Evolutionary conservation across 1,139 yeast species (phyloP).

Genomic region (Yamadazyma buinensis): DNA sequence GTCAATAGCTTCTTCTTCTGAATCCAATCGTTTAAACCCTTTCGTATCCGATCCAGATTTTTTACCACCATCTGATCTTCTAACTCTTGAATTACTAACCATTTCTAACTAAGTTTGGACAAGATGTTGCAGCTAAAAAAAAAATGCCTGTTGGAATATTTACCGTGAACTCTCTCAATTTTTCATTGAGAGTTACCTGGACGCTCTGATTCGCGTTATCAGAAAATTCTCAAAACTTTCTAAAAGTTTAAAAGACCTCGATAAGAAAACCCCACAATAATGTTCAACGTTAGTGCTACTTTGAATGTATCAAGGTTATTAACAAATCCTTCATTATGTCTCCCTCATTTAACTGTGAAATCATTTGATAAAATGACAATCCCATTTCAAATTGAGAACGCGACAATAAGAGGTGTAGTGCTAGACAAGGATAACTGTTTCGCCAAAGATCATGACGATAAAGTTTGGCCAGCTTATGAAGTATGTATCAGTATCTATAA

Average conservation of each 20-base stretch:
- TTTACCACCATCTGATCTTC: conserved; percentile 1
- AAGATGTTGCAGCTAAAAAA: no score
- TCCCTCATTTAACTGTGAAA: conserved; percentile 62
- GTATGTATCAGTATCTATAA: conserved; percentile 25
- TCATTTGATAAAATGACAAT: conserved; percentile 60
- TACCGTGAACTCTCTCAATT: no score
- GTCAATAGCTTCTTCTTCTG: conserved; percentile 18
- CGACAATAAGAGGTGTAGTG: conserved; percentile 68
- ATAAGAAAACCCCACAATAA: no score
- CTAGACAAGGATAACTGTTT: conserved; percentile 95
- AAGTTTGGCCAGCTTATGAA: conserved; percentile 63
- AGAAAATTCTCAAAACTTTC: no score
- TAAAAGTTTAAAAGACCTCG: no score
- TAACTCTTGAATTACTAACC: conserved; percentile 4
- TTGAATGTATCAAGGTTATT: conserved; percentile 60
- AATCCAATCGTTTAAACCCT: conserved; percentile 7
- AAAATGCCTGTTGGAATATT: background rate
- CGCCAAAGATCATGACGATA: conserved; percentile 77
- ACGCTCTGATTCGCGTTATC: no score
- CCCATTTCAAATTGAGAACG: conserved; percentile 33
- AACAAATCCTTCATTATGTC: conserved; percentile 60
- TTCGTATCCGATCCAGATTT: background rate
- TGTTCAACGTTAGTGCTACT: conserved; percentile 71
- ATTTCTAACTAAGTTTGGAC: no score
- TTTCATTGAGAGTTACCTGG: no score